Evolutionary conservation across 371 early-diverging fungal genomes (phyloP).

Genomic region (Lichtheimia ornata): DNA sequence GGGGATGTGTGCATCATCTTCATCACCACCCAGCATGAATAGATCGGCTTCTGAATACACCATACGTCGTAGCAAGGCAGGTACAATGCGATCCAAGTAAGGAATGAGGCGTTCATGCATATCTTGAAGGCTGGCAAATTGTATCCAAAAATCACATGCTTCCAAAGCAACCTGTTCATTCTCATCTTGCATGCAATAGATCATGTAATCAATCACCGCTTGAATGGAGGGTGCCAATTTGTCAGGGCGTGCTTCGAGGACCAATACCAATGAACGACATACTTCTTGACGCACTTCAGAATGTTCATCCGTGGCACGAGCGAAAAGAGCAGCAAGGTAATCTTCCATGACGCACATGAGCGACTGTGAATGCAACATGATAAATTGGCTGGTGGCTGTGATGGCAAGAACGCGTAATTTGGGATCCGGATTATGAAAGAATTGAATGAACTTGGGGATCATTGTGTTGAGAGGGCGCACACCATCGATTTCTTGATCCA

Average conservation of each 20-base stretch:
- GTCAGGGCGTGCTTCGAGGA: conserved; percentile 81
- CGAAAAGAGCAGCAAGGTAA: conserved; percentile 80
- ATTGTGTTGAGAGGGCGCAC: conserved; percentile 72
- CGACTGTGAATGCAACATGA: conserved; percentile 61
- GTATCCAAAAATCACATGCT: conserved; percentile 97
- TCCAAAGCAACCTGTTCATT: conserved; percentile 87
- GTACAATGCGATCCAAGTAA: conserved; percentile 74
- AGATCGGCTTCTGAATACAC: conserved; percentile 91
- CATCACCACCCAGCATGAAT: conserved; percentile 66
- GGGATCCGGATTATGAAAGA: conserved; percentile 69
- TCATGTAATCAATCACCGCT: conserved; percentile 87
- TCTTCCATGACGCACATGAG: conserved; percentile 63
- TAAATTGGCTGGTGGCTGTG: conserved; percentile 78
- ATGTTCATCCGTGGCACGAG: conserved; percentile 69
- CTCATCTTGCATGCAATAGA: conserved; percentile 79
- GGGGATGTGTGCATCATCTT: conserved; percentile 74
- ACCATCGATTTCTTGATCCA: conserved; percentile 72
- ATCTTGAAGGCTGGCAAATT: conserved; percentile 73
- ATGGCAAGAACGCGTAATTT: conserved; percentile 77
- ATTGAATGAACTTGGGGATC: conserved; percentile 79
- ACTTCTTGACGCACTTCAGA: conserved; percentile 80
- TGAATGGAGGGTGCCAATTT: conserved; percentile 76
- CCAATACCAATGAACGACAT: conserved; percentile 86
- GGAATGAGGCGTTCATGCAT: conserved; percentile 75
- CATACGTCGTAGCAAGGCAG: conserved; percentile 86